Evolutionary conservation across 768 basidiomycete genomes (phyloP), one percentile per base, ranked within the genome.

Genomic region (Agaricus subrufescens): DNA sequence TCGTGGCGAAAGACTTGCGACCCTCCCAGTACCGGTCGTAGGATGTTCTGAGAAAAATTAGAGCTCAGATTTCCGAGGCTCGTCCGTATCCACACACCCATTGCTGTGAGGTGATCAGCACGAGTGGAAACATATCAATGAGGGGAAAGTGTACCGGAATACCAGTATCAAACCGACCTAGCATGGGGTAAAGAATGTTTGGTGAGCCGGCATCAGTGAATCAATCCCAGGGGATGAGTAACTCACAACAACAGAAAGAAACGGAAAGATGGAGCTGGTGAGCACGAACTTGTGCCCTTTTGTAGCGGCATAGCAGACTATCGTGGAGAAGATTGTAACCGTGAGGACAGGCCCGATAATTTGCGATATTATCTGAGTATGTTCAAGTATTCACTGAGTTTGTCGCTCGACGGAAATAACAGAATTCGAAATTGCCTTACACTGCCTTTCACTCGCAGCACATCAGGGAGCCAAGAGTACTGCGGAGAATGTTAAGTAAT

Each of bases 391-490:
- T 6, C 38, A 25, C 34, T 39, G 27, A 37, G 48, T 23, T 19
- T 3, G 12, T 43, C 68, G 45, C 49, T 38, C 48, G 37, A 29
- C 27, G 48, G 10, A 42, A 47, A 26, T 15, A 15, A 27, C 30
- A 27, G 46, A 25, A 19, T 25, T 15, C n/a, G 50, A 75, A 19
- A 19, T 19, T 19, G 19, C 19, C 86, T 62, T 67, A 92, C 89
- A 60, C 87, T 91, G 61, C 90, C 89, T 75, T 92, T 85, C 60
- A 94, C 54, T 40, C 92, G 82, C 44, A 94, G 75, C 19, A 94
- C 89, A 69, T 94, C 93, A 1, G 92, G 90, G 11, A 94, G 74
- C 92, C 93, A 95, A 14, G 89, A 90, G 66, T 91, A 92, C 89
- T 91, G 50, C 15, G 30, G 39, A 43, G 39, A 15, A 14, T 9